These are phyloP conservation scores for Neofusicoccum ribis DNA, from an alignment of 2,329 filamentous ascomycete genomes.

Conservation along the genomic window DNA sequence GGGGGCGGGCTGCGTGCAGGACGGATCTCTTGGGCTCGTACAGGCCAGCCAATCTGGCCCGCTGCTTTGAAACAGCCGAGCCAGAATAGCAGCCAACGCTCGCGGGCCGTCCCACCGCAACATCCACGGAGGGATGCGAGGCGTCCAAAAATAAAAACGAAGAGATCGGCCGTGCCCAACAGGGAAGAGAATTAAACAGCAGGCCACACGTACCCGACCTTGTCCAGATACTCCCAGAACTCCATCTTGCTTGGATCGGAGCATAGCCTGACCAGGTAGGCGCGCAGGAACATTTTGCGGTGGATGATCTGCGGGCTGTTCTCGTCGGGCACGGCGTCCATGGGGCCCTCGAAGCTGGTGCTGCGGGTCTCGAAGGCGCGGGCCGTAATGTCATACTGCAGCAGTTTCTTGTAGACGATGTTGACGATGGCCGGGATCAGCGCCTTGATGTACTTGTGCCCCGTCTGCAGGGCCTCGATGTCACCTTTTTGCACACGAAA, in stretches of 20 bases:
- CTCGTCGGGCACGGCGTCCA: constrained; percentile 65
- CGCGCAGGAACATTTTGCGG: constrained; percentile 75
- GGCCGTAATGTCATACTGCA: constrained; percentile 80
- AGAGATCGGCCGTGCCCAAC: background rate
- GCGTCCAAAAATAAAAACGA: background rate
- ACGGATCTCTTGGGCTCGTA: background rate
- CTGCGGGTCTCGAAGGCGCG: constrained; percentile 66
- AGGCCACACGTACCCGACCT: constrained; percentile 64
- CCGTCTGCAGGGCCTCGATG: constrained; percentile 67
- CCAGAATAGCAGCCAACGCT: background rate
- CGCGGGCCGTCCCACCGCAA: background rate
- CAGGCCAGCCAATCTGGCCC: background rate
- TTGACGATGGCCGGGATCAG: constrained; percentile 81
- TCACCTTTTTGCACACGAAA: constrained; percentile 54
- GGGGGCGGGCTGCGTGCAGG: constrained; percentile 20
- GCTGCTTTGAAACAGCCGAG: background rate
- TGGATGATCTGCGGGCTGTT: constrained; percentile 73
- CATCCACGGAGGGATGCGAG: background rate
- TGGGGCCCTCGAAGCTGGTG: constrained; percentile 65
- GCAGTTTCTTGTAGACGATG: constrained; percentile 79
- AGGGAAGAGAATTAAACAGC: background rate
- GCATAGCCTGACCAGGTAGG: constrained; percentile 73
- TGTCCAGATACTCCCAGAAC: constrained; percentile 82
- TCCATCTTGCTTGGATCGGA: constrained; percentile 73
- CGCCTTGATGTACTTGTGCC: constrained; percentile 76